Evolutionary conservation across 164 flowering plant species (phyloP).

Genomic region (Dillenia suffruticosa): DNA sequence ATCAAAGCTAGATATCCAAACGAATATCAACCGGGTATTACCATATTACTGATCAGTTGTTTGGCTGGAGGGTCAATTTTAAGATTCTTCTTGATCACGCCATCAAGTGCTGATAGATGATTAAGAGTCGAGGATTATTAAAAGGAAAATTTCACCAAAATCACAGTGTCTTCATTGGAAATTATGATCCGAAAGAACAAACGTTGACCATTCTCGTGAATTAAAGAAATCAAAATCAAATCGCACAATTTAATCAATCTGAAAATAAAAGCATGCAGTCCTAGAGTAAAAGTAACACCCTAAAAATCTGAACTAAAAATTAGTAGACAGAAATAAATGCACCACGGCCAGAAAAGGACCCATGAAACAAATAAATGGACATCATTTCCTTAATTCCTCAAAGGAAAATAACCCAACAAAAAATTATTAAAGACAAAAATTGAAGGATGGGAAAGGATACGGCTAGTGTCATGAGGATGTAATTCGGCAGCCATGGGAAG

Average conservation of each 20-base stretch:
- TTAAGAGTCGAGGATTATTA: constrained; percentile 16
- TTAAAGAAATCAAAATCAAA: neutral
- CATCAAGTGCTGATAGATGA: constrained; percentile 30
- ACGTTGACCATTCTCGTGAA: neutral
- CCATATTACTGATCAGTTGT: constrained; percentile 19
- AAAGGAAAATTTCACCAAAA: too few species aligned
- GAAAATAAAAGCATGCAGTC: neutral
- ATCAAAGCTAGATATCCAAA: neutral
- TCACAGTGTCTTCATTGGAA: too few species aligned
- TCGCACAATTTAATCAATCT: neutral
- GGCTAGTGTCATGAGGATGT: constrained; percentile 13
- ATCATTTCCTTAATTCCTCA: neutral
- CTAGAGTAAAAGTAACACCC: neutral
- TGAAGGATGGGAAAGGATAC: constrained; percentile 24
- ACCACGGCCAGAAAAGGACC: neutral
- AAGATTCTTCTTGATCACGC: constrained; percentile 23
- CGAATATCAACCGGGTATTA: constrained; percentile 4
- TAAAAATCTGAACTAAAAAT: neutral
- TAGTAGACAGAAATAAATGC: neutral
- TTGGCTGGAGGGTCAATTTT: constrained; percentile 30
- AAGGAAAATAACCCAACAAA: neutral
- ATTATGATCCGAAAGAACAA: neutral
- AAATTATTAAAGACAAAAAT: neutral
- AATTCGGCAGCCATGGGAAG: constrained; percentile 21
- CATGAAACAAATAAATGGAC: too few species aligned